These are phyloP conservation scores for Penicillium sp. DNA, from an alignment of 2,329 filamentous ascomycete genomes.

Conservation along the genomic window DNA sequence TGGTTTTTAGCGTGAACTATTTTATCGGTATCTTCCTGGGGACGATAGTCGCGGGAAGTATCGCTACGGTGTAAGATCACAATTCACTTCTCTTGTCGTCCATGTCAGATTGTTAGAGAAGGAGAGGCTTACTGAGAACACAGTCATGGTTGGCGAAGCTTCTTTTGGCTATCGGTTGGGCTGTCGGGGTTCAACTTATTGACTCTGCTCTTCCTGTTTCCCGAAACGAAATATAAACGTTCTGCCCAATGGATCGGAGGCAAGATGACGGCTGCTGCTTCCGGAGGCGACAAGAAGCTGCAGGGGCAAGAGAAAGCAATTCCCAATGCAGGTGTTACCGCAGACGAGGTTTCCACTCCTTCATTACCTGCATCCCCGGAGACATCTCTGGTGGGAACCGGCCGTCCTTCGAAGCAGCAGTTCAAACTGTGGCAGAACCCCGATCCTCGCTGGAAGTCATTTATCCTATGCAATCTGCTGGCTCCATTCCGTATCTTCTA, in stretches of 20 bases:
- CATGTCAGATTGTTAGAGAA: neutral
- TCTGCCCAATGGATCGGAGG: constrained; percentile 18
- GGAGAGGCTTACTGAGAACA: neutral
- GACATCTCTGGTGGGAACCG: constrained; percentile 24
- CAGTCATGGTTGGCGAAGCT: constrained; percentile 43
- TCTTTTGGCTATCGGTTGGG: constrained; percentile 45
- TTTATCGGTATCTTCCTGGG: constrained; percentile 37
- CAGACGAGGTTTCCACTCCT: neutral
- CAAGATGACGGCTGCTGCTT: neutral
- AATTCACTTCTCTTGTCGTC: neutral
- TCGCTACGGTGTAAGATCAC: constrained; percentile 23
- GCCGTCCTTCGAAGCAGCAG: constrained; percentile 36
- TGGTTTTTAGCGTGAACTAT: constrained; percentile 15
- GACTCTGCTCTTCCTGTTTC: constrained; percentile 38
- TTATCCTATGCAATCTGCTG: constrained; percentile 30
- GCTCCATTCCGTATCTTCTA: constrained; percentile 40
- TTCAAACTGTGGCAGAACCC: constrained; percentile 35
- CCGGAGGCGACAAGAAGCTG: neutral
- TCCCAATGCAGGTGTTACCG: neutral
- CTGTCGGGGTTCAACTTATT: constrained; percentile 38
- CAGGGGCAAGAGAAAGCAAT: neutral
- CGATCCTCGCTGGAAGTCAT: constrained; percentile 37
- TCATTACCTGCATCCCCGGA: neutral
- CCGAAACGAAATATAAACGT: constrained; percentile 42
- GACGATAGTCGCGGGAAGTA: constrained; percentile 42